phyloP scores from a whole-genome alignment of 768 basidiomycete genomes.

The Lyophyllum decastes region DNA sequence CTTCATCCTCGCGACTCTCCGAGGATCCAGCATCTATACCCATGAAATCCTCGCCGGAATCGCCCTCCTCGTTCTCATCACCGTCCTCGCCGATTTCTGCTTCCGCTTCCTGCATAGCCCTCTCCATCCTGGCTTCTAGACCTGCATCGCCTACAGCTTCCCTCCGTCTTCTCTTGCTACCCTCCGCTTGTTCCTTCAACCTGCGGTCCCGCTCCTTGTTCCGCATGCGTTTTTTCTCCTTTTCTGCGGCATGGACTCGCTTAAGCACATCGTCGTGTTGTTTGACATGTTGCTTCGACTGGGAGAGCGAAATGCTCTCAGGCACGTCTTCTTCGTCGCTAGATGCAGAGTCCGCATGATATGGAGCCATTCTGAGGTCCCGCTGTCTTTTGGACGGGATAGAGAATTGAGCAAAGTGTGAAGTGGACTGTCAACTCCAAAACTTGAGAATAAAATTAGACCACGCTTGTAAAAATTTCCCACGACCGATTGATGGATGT shows the following conservation, averaged over 20 bases:
- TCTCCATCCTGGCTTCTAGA: conserved; percentile 14
- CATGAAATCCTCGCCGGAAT: conserved; percentile 22
- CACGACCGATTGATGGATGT: too few relatives aligned
- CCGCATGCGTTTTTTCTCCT: conserved; percentile 15
- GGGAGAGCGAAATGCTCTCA: conserved; percentile 20
- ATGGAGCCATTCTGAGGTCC: conserved; percentile 8
- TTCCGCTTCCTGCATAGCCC: conserved; percentile 21
- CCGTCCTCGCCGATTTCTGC: conserved; percentile 26
- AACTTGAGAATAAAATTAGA: too few relatives aligned
- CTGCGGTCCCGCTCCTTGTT: conserved; percentile 19
- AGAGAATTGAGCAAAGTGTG: neutral
- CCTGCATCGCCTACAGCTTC: conserved; percentile 7
- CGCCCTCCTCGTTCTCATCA: conserved; percentile 24
- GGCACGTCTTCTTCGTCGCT: conserved; percentile 24
- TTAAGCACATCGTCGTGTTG: conserved; percentile 13
- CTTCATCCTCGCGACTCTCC: conserved; percentile 24
- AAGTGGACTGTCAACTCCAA: too few relatives aligned
- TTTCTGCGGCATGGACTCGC: conserved; percentile 16
- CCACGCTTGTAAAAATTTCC: neutral
- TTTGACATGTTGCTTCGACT: conserved; percentile 19
- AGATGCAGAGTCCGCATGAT: conserved; percentile 8
- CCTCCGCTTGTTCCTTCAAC: conserved; percentile 21
- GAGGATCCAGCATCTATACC: conserved; percentile 20
- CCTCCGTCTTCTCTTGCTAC: conserved; percentile 14
- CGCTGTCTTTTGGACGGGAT: too few relatives aligned